These are phyloP conservation scores for Lipomyces kockii DNA, from an alignment of 805 yeast genomes.

Conservation along the genomic window DNA sequence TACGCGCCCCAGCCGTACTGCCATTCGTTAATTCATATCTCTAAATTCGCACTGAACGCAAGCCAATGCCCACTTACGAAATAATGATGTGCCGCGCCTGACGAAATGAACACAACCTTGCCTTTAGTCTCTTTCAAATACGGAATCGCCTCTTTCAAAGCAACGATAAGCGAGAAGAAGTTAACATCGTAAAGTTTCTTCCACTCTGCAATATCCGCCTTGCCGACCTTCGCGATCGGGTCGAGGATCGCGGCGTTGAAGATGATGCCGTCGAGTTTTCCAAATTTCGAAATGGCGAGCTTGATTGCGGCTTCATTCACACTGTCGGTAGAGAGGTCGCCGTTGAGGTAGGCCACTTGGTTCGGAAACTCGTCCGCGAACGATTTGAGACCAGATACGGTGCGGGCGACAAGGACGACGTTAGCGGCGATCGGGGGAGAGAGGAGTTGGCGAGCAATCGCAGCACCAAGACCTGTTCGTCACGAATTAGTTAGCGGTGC, in stretches of 20 bases:
- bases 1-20: conserved; percentile 86
- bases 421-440: conserved; percentile 44
- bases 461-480: conserved; percentile 59
- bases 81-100: conserved; percentile 78
- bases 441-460: conserved; percentile 63
- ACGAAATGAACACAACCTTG: conserved; percentile 75
- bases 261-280: conserved; percentile 56
- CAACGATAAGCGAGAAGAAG: conserved; percentile 70
- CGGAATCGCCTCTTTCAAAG: conserved; percentile 54
- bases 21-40: not conserved
- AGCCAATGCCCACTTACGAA: conserved; percentile 44
- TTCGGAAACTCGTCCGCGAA: conserved; percentile 34
- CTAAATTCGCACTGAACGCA: conserved; percentile 9
- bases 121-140: conserved; percentile 62
- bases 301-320: conserved; percentile 49
- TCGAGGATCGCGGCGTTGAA: conserved; percentile 79
- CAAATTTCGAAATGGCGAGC: conserved; percentile 51
- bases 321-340: conserved; percentile 56
- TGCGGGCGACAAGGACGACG: conserved; percentile 50
- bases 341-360: conserved; percentile 48
- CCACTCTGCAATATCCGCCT: conserved; percentile 65
- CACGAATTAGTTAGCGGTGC: not conserved
- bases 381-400: conserved; percentile 22
- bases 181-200: conserved; percentile 71
- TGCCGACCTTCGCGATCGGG: conserved; percentile 63